Evolutionary conservation across 2,329 filamentous ascomycete genomes (phyloP).

Genomic region (Cladophialophora chaetospira): DNA sequence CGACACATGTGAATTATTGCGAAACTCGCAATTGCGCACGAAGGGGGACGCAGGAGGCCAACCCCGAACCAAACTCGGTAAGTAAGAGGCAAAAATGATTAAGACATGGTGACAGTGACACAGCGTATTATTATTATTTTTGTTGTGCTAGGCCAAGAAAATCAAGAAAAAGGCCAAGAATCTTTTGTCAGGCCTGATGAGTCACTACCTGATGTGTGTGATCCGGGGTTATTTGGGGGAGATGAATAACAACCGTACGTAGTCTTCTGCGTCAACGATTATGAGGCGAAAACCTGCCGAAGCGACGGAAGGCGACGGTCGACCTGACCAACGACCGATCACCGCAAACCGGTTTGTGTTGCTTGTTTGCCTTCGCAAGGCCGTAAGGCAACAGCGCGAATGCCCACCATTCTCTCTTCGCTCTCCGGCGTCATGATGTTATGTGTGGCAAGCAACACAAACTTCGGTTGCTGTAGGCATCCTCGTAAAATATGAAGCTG

Average conservation of each 20-base stretch:
- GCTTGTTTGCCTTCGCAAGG: not conserved
- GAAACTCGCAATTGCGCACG: not conserved
- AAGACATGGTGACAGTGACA: not conserved
- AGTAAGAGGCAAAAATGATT: not conserved
- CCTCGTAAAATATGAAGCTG: too few species aligned
- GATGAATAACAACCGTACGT: too few species aligned
- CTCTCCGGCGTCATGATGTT: not conserved
- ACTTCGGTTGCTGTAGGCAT: not conserved
- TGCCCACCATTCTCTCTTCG: not conserved
- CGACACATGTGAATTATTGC: not conserved
- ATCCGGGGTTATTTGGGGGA: too few species aligned
- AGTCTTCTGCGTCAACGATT: not conserved
- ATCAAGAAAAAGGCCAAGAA: not conserved
- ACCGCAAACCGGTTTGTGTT: not conserved
- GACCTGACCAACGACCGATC: not conserved
- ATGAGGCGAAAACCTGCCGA: not conserved
- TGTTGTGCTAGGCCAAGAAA: not conserved
- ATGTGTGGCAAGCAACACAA: not conserved
- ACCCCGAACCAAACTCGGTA: not conserved
- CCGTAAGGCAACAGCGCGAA: not conserved
- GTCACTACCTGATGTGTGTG: too few species aligned
- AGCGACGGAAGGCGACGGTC: conserved; percentile 4
- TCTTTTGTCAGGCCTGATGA: not conserved
- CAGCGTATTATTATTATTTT: too few species aligned
- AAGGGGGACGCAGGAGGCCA: not conserved